Base-by-base conservation (phyloP, 805 yeast species). In the Ogataea salicorniae region DNA sequence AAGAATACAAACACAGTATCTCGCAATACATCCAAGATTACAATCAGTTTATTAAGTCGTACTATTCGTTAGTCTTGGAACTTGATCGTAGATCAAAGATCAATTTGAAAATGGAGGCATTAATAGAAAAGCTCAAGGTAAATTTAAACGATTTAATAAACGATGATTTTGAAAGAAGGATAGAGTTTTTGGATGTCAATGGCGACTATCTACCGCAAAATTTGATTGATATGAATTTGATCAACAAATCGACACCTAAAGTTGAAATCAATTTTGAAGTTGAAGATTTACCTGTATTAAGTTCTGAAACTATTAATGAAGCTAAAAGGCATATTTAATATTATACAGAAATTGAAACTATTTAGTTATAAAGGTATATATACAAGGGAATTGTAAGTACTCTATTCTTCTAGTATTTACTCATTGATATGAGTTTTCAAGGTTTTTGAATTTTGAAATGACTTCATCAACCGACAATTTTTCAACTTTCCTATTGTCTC, bases 201-300 rank as follows among this genome's bases (percentile, higher is more conserved):
- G 84, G 83, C 0, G 76, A 75, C 37, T 83, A 63, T 52, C 63
- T 84, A 14, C 91, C 91, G 1, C 62, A 58, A 37, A 62, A 66
- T 45, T 56, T 68, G 35, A 48, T 66, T 11, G 62, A 57, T 41
- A 46, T 53, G 7, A 48, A 45, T 17, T 26, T 61, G 31, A 53
- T 64, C 37, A 57, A 52, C 42, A 53, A 55, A n/a, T 37, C 51
- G 2, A 48, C 57, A 2, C 64, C 68, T 1, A 42, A 47, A 17
- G 45, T 64, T 13, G 56, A 53, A 15, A 48, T 63, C 22, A 41
- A 46, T 20, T 57, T 56, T 42, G 50, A 54, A 11, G 34, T 48
- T 15, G 67, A 63, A 39, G 35, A 37, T 1, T 45, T 63, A 15
- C 68, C 67, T 0, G 43, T 36, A 11, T 35, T 62, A 20, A 36